These are phyloP conservation scores for Thermoascus crustaceus DNA, from an alignment of 2,329 filamentous ascomycete species.

Conservation along the genomic window DNA sequence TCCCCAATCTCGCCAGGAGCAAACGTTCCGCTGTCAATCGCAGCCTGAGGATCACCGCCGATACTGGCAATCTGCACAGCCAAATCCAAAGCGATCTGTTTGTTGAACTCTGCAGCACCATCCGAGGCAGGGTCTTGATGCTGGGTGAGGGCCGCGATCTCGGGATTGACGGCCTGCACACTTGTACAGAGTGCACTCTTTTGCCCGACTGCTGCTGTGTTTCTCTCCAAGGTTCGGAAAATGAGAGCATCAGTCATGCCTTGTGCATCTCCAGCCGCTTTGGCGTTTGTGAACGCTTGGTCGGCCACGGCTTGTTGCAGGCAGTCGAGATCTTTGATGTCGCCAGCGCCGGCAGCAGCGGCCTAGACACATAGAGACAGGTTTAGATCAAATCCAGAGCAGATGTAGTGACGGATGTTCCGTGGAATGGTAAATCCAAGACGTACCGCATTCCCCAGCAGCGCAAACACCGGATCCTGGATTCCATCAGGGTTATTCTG, in stretches of 20 bases:
- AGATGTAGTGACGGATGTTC: no score
- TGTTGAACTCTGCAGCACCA: conserved; percentile 51
- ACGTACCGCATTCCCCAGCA: conserved; percentile 41
- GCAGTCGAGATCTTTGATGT: conserved; percentile 48
- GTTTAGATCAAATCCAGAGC: neutral
- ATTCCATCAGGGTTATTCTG: conserved; percentile 44
- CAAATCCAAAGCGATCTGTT: conserved; percentile 51
- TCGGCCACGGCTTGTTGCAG: conserved; percentile 52
- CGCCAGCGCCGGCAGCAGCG: conserved; percentile 41
- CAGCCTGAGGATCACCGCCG: conserved; percentile 54
- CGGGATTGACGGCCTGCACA: conserved; percentile 52
- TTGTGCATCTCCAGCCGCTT: conserved; percentile 43
- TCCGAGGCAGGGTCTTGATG: conserved; percentile 60
- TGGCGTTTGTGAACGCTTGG: conserved; percentile 54
- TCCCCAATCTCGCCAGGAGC: conserved; percentile 50
- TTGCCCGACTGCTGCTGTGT: conserved; percentile 50
- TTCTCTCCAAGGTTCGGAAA: conserved; percentile 51
- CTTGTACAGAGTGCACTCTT: conserved; percentile 50
- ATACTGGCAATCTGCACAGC: conserved; percentile 53
- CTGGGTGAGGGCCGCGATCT: conserved; percentile 56
- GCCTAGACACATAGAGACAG: conserved; percentile 19
- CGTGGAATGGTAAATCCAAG: no score
- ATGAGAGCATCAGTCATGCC: conserved; percentile 49
- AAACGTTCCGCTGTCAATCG: conserved; percentile 57
- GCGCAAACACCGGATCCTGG: conserved; percentile 43